These are phyloP conservation scores for Phylloporus scabripes DNA, from an alignment of 768 basidiomycete genomes.

Conservation along the genomic window DNA sequence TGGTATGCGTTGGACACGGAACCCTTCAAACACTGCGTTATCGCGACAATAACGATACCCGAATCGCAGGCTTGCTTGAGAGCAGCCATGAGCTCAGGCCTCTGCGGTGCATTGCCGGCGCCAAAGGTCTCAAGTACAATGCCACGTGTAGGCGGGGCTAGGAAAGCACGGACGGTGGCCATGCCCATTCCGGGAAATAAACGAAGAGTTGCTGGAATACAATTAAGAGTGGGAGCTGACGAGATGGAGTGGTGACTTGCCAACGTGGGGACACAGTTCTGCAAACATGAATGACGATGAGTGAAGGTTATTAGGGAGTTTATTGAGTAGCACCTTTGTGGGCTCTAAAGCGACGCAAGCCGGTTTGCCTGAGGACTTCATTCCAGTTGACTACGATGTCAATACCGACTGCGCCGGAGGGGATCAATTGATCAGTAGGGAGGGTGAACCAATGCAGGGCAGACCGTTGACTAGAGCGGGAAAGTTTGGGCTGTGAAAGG, in stretches of 20 bases:
- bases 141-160: conserved; percentile 67
- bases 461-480: conserved; percentile 74
- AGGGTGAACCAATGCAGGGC: neutral
- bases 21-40: conserved; percentile 86
- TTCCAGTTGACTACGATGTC: conserved; percentile 89
- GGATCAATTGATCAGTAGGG: conserved; percentile 5
- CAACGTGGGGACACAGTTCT: conserved; percentile 82
- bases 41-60: conserved; percentile 85
- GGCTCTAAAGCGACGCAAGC: conserved; percentile 68
- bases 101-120: conserved; percentile 87
- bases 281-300: conserved; percentile 10
- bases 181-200: conserved; percentile 85
- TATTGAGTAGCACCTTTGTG: conserved; percentile 54
- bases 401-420: conserved; percentile 61
- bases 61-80: conserved; percentile 77
- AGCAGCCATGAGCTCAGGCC: conserved; percentile 66
- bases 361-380: conserved; percentile 78
- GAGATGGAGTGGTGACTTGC: conserved; percentile 36
- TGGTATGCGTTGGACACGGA: conserved; percentile 82
- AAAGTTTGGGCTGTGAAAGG: conserved; percentile 84
- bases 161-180: conserved; percentile 68
- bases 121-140: conserved; percentile 91
- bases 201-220: conserved; percentile 62
- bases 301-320: neutral
- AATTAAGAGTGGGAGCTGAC: conserved; percentile 13